A percentile compares a stretch with the other conserved stretches of the same genome.
phyloP scores from a whole-genome alignment of 768 basidiomycete species.

The Naganishia friedmannii region DNA sequence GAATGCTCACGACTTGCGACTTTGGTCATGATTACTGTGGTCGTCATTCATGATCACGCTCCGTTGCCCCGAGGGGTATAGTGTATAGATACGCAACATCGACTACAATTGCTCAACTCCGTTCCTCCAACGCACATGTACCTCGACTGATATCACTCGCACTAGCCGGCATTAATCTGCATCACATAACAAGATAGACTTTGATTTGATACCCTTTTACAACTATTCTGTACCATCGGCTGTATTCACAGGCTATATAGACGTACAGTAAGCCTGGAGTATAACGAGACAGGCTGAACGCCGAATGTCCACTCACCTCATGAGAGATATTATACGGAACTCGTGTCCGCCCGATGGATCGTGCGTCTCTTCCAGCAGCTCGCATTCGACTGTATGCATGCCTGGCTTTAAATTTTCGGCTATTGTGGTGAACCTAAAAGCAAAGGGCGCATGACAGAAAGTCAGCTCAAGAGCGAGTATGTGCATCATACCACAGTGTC shows the following conservation, averaged over 20 bases:
- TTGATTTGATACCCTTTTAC: background rate
- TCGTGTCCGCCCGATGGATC: conserved; percentile 47
- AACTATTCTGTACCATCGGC: background rate
- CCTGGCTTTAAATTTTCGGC: conserved; percentile 38
- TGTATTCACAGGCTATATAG: background rate
- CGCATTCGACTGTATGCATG: conserved; percentile 43
- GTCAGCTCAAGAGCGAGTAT: background rate
- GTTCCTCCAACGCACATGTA: no score
- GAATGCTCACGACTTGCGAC: no score
- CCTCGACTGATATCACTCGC: no score
- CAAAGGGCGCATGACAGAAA: background rate
- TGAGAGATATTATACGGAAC: conserved; percentile 41
- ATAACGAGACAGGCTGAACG: background rate
- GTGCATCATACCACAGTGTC: background rate
- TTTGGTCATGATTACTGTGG: no score
- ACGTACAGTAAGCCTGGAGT: background rate
- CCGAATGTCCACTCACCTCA: conserved; percentile 30
- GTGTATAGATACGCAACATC: no score
- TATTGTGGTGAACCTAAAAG: conserved; percentile 28
- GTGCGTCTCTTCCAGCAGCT: conserved; percentile 41
- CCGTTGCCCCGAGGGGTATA: no score
- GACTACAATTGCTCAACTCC: no score
- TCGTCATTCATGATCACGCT: no score
- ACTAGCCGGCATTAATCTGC: background rate
- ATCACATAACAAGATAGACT: background rate